Evolutionary conservation across 2,329 filamentous ascomycete species (phyloP).

Genomic region (Hypoxylon sp.): DNA sequence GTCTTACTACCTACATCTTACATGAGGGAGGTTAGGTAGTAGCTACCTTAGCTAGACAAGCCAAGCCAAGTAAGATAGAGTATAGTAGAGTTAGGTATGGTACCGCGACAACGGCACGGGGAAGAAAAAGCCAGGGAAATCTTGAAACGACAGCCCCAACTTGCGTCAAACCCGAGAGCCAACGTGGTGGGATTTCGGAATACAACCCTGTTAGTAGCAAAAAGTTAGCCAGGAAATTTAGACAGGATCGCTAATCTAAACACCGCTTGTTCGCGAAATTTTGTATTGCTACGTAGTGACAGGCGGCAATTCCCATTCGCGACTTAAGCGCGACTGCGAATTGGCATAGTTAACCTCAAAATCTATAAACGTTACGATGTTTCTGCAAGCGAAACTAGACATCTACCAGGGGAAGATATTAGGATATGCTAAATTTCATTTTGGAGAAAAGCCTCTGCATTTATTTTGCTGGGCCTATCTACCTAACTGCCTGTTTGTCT

Average conservation of each 20-base stretch:
- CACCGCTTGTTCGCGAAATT: not conserved
- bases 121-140: not conserved
- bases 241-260: conserved; percentile 6
- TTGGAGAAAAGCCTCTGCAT: conserved; percentile 21
- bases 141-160: conserved; percentile 8
- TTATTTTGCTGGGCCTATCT: conserved; percentile 28
- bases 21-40: not conserved
- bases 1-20: conserved; percentile 6
- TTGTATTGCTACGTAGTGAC: not conserved
- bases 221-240: not conserved
- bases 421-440: conserved; percentile 2
- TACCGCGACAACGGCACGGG: not conserved
- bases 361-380: not conserved
- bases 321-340: not conserved
- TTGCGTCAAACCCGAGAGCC: conserved; percentile 16
- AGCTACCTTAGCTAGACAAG: not conserved
- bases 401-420: not conserved
- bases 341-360: not conserved
- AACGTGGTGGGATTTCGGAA: conserved; percentile 29
- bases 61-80: not conserved
- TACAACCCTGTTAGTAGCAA: conserved; percentile 24
- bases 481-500: conserved; percentile 13
- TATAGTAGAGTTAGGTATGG: not conserved
- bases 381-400: conserved; percentile 3
- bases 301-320: not conserved